phyloP scores from a whole-genome alignment of 2,329 filamentous ascomycete species.

The Xylariaceae sp. region DNA sequence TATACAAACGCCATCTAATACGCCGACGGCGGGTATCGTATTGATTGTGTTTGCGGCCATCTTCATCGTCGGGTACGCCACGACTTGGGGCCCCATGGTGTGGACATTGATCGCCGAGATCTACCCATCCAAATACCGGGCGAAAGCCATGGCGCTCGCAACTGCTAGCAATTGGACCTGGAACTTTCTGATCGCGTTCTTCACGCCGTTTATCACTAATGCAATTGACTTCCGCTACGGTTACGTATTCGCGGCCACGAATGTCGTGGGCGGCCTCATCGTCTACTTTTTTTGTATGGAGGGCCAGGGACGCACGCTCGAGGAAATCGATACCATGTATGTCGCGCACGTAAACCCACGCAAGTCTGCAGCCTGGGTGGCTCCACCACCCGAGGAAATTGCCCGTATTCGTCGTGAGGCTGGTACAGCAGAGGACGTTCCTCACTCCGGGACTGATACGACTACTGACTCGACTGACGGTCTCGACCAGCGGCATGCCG shows the following conservation, averaged over 20 bases:
- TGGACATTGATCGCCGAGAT: constrained; percentile 71
- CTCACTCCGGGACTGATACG: not conserved
- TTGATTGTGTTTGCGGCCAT: constrained; percentile 69
- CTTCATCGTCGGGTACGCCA: constrained; percentile 70
- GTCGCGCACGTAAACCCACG: constrained; percentile 67
- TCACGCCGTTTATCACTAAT: constrained; percentile 78
- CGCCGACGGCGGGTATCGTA: constrained; percentile 56
- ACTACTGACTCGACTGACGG: not conserved
- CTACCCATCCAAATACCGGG: constrained; percentile 67
- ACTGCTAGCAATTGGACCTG: constrained; percentile 71
- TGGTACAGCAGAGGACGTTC: constrained; percentile 43
- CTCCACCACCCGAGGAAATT: constrained; percentile 52
- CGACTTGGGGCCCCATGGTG: constrained; percentile 70
- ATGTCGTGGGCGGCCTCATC: constrained; percentile 65
- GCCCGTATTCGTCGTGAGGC: constrained; percentile 49
- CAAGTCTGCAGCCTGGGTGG: constrained; percentile 62
- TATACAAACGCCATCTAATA: constrained; percentile 41
- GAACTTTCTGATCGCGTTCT: constrained; percentile 79
- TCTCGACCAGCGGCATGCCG: not conserved
- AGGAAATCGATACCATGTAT: constrained; percentile 84
- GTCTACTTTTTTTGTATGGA: constrained; percentile 83
- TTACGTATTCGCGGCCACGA: constrained; percentile 77
- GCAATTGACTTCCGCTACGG: constrained; percentile 76
- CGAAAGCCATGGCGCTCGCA: constrained; percentile 64
- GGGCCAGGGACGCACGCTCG: constrained; percentile 72